phyloP scores from a whole-genome alignment of 1,284 basidiomycete genomes.

The Marasmius tenuissimus region DNA sequence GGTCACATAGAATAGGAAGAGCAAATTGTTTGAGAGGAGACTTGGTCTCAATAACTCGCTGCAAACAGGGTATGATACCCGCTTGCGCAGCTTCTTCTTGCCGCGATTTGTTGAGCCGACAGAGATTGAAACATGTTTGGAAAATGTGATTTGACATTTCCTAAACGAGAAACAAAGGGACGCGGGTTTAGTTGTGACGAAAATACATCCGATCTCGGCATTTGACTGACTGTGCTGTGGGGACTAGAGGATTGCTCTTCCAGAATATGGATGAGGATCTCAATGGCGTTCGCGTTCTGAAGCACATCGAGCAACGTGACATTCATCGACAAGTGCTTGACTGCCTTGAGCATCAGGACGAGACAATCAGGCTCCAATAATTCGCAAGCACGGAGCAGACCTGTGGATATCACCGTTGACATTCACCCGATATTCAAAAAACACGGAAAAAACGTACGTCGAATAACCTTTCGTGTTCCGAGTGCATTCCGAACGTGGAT shows the following conservation, averaged over 20 bases:
- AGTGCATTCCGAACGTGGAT: conserved; percentile 89
- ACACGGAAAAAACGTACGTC: conserved; percentile 58
- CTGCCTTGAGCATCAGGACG: conserved; percentile 88
- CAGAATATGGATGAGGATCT: conserved; percentile 83
- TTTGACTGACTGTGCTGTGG: conserved; percentile 72
- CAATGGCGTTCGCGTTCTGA: conserved; percentile 95
- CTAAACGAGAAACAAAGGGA: conserved; percentile 36
- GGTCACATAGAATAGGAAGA: conserved; percentile 92
- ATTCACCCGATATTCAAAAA: conserved; percentile 1
- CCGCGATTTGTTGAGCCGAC: conserved; percentile 88
- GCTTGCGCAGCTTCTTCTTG: conserved; percentile 97
- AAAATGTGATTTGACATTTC: conserved; percentile 94
- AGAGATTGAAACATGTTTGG: conserved; percentile 94
- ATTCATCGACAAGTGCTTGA: conserved; percentile 96
- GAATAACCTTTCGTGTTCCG: conserved; percentile 85
- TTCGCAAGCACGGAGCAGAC: conserved; percentile 82
- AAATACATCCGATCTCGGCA: not conserved
- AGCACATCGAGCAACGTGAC: conserved; percentile 87
- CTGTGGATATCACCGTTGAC: conserved; percentile 36
- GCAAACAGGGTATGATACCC: conserved; percentile 89
- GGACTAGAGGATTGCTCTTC: conserved; percentile 79
- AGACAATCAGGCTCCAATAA: conserved; percentile 82
- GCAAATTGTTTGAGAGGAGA: conserved; percentile 97
- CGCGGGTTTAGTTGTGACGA: conserved; percentile 5
- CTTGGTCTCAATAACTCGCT: conserved; percentile 82